Base-by-base conservation (phyloP, 1,284 basidiomycete genomes). In the Fomitopsis schrenkii region DNA sequence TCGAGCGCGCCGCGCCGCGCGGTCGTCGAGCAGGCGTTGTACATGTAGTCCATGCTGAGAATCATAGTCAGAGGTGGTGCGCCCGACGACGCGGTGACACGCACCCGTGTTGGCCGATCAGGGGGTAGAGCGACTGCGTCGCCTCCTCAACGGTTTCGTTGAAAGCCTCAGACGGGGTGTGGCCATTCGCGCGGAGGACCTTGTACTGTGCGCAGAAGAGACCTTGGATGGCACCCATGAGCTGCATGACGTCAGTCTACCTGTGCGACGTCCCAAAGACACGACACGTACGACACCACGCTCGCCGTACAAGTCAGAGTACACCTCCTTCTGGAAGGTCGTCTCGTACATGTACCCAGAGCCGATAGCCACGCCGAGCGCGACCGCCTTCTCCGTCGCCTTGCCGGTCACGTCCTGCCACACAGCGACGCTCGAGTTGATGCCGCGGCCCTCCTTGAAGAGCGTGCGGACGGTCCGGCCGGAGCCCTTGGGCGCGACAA, bases 81-180 rank as follows among this genome's bases (percentile, higher is more conserved):
- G 17, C 55, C 46, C 58, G 12, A 28, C 10, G 17, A 30, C 6
- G 26, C 4, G 28, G 17, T 17, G 10, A 41, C 44, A 19, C 86
- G 62, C 73, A 91, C 90, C 94, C 94, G 76, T 97, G 91, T 74
- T 91, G 87, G 71, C 96, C 97, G 71, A 99, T 95, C 74, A 99
- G 80, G 63, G 97, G 97, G 85, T 95, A 98, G 68, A 99, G 89
- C 59, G 95, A 98, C 77, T 98, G 95, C 57, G 97, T 98, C 19
- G 97, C 97, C 82, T 99, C 97, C 80, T 99, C 97, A 64, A 98
- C 95, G 66, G 97, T 99, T 85, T 99, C 97, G 81, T 99, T 99
- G 88, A 99, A 98, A 63, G 95, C 97, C 79, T 99, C 97, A 50
- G 96, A 98, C 63, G 97, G 97, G 17, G 88, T 83, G 87, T 99